Evolutionary conservation across 2,329 filamentous ascomycete genomes (phyloP), one percentile per base, ranked within the genome.

Genomic region (Epichloe scottii): DNA sequence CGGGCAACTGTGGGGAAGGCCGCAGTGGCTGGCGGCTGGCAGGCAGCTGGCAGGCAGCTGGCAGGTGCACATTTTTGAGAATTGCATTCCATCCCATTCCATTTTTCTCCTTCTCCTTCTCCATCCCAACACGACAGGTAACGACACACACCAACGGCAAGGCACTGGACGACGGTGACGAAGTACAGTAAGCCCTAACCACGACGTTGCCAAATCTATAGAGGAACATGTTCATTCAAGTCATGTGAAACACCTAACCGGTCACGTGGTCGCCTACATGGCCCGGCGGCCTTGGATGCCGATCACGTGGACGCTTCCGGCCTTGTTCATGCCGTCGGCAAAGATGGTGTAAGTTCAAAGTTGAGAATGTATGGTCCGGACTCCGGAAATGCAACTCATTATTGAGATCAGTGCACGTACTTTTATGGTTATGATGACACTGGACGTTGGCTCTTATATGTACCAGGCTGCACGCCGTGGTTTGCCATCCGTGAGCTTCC

Each of bases 221-320:
- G 26, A 26, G 26, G 7, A 26, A 26, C 26, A 26, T 26, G 3
- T 30, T 10, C 26, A 30, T 30, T 11, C 30, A 30, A 21, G n/a
- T 39, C 21, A 26, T 48, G 46, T 30, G 12, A 14, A 21, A 34
- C 15, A n/a, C 7, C 3, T 34, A 2, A 35, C 50, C 49, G 46
- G 37, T 52, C 52, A 54, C 46, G 50, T 54, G 52, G 41, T 2
- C 49, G 38, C 26, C 23, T 15, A 4, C 5, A 7, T 30, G 30
- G n/a, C 2, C 46, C 50, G 43, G 40, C 42, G 47, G 43, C 38
- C 7, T 34, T 23, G 2, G 7, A 34, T 21, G 11, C 52, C 52
- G 54, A 55, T 52, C 52, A 54, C 50, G 52, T 54, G 54, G 54
- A 17, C 54, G 52, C 49, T 38, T 3, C 40, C 49, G 41, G 49